Conservation (phyloP, 805 yeast species). For the Metschnikowia proteae region DNA sequence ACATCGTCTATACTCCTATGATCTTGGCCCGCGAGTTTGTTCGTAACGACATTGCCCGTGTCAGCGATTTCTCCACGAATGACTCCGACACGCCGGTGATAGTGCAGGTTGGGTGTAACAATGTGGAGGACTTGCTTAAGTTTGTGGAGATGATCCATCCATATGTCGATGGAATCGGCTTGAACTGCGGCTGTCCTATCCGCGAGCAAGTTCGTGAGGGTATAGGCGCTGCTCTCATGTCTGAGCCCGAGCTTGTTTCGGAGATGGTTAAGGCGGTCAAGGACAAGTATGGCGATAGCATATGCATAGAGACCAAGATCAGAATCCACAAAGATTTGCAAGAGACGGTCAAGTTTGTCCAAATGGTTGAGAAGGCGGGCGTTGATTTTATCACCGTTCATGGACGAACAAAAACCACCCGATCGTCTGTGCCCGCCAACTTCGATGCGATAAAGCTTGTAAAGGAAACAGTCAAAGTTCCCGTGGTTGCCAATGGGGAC, state of each 20-base stretch:
- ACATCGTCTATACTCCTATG: constrained; percentile 94
- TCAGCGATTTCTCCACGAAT: constrained; percentile 83
- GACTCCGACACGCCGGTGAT: constrained; percentile 64
- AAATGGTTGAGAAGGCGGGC: constrained; percentile 75
- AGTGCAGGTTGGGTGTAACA: constrained; percentile 88
- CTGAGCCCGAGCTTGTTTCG: constrained; percentile 73
- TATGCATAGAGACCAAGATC: constrained; percentile 89
- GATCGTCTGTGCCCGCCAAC: constrained; percentile 81
- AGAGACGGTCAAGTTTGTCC: constrained; percentile 71
- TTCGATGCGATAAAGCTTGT: constrained; percentile 74
- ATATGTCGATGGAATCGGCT: constrained; percentile 87
- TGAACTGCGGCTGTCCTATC: constrained; percentile 97
- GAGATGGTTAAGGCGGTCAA: constrained; percentile 84
- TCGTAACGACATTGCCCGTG: constrained; percentile 73
- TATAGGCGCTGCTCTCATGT: constrained; percentile 93
- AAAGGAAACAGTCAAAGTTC: constrained; percentile 54
- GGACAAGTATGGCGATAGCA: constrained; percentile 58
- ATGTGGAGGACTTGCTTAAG: constrained; percentile 72
- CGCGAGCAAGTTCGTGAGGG: constrained; percentile 94
- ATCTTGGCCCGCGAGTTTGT: constrained; percentile 93
- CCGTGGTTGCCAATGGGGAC: constrained; percentile 98
- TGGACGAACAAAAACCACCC: constrained; percentile 81
- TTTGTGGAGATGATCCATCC: constrained; percentile 89
- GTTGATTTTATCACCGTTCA: constrained; percentile 94
- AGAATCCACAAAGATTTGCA: constrained; percentile 75